These are phyloP conservation scores for Phialophora tarda DNA, from an alignment of 2,329 filamentous ascomycete genomes.

Conservation along the genomic window DNA sequence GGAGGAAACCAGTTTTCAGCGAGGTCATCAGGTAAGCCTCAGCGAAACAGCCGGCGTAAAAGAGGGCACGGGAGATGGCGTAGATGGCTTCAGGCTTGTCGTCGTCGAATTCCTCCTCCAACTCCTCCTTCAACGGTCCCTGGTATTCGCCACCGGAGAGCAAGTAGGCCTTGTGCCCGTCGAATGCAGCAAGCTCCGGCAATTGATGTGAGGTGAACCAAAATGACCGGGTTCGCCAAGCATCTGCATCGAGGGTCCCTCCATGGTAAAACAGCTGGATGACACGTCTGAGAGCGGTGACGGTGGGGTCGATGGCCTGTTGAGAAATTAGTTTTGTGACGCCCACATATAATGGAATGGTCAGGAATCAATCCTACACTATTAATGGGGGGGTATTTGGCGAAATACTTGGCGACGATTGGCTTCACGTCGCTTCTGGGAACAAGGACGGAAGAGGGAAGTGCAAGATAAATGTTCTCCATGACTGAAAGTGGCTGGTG, in stretches of 20 bases:
- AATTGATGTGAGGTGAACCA: background rate
- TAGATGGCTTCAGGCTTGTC: background rate
- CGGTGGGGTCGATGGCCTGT: background rate
- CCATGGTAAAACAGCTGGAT: background rate
- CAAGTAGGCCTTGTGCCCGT: background rate
- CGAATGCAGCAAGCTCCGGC: background rate
- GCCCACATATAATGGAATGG: background rate
- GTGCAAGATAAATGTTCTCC: no score
- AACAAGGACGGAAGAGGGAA: no score
- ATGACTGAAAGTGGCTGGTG: no score
- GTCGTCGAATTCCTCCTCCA: background rate
- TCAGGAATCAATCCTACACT: background rate
- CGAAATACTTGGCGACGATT: background rate
- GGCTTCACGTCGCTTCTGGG: no score
- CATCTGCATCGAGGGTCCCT: background rate
- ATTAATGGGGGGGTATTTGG: background rate
- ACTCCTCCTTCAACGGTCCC: background rate
- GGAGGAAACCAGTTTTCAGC: background rate
- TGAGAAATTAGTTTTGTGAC: background rate
- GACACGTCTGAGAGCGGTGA: background rate
- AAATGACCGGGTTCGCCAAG: background rate
- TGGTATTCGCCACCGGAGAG: background rate
- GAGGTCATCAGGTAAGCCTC: slow-evolving; percentile 1
- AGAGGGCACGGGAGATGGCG: background rate
- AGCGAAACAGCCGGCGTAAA: background rate